phyloP scores from a whole-genome alignment of 1,139 yeast species.

The Tardiomyces blankii region DNA sequence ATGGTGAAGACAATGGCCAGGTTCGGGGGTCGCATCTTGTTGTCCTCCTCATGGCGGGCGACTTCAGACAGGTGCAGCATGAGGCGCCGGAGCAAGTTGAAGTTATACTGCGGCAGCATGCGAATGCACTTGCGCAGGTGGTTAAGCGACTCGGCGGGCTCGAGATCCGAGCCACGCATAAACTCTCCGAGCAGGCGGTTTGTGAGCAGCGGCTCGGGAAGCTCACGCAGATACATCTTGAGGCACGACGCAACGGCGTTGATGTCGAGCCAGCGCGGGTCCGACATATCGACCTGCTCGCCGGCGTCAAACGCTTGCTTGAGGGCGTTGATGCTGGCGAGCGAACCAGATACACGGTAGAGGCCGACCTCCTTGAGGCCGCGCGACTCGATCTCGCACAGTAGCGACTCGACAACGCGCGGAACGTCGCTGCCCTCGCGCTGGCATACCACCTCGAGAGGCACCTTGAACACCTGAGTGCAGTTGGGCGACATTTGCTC shows the following conservation, averaged over 20 bases:
- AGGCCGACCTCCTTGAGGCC: conserved; percentile 89
- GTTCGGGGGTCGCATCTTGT: conserved; percentile 72
- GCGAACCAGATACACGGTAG: conserved; percentile 84
- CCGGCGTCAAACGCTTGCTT: conserved; percentile 65
- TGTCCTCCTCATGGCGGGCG: conserved; percentile 45
- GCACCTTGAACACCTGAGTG: conserved; percentile 75
- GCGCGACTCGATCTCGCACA: conserved; percentile 66
- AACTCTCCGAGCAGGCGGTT: conserved; percentile 44
- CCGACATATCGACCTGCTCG: conserved; percentile 55
- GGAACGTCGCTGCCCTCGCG: conserved; percentile 61
- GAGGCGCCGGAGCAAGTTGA: conserved; percentile 53
- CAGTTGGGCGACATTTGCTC: conserved; percentile 17
- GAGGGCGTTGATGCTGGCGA: conserved; percentile 62
- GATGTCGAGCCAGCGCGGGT: conserved; percentile 64
- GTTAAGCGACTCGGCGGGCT: conserved; percentile 25
- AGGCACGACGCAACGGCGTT: conserved; percentile 88
- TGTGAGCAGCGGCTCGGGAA: conserved; percentile 79
- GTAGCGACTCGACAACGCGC: conserved; percentile 47
- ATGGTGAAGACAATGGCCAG: conserved; percentile 66
- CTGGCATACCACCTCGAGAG: conserved; percentile 61
- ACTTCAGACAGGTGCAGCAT: conserved; percentile 56
- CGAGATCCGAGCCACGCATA: conserved; percentile 20
- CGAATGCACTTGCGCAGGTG: conserved; percentile 36
- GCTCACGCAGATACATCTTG: conserved; percentile 72
- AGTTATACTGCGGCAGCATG: conserved; percentile 54